phyloP scores from a whole-genome alignment of 176 grass and related monocot genomes.

The Zoysia pacifica region DNA sequence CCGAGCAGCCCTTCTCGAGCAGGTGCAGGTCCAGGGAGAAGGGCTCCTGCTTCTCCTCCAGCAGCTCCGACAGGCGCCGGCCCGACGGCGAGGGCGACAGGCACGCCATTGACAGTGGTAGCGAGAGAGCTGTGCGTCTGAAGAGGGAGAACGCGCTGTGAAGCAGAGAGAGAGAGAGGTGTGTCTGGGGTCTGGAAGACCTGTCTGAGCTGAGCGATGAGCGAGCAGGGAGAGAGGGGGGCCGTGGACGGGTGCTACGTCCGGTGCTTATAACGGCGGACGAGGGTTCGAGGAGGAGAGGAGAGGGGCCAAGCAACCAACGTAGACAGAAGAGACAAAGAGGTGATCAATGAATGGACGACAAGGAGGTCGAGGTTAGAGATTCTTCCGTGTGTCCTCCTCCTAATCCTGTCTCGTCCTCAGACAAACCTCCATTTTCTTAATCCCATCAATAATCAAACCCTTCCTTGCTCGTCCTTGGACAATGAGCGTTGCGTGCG shows the following conservation, averaged over 20 bases:
- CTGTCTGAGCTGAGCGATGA: not conserved
- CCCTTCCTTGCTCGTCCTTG: not conserved
- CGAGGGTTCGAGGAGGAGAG: not conserved
- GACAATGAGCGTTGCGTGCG: not conserved
- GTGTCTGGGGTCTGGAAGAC: not conserved
- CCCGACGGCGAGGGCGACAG: slow-evolving; percentile 49
- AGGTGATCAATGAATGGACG: slow-evolving; percentile 10
- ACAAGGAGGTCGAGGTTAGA: slow-evolving; percentile 39
- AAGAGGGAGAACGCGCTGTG: not conserved
- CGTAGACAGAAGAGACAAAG: slow-evolving; percentile 39
- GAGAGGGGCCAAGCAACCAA: not conserved
- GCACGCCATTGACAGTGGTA: slow-evolving; percentile 38
- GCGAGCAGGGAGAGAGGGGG: not conserved
- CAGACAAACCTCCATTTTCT: slow-evolving; percentile 7
- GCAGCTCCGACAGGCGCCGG: slow-evolving; percentile 72
- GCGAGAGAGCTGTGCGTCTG: not conserved
- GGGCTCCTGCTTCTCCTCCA: slow-evolving; percentile 88
- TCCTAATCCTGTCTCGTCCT: not conserved
- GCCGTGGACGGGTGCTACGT: not conserved
- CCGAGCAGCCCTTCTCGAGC: slow-evolving; percentile 68
- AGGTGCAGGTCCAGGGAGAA: slow-evolving; percentile 83
- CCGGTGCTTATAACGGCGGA: slow-evolving; percentile 48
- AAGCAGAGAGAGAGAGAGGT: not conserved
- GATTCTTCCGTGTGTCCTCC: slow-evolving; percentile 27
- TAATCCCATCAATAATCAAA: not conserved